Evolutionary conservation across 2,329 filamentous ascomycete species (phyloP).

Genomic region (Simplicillium sp.): DNA sequence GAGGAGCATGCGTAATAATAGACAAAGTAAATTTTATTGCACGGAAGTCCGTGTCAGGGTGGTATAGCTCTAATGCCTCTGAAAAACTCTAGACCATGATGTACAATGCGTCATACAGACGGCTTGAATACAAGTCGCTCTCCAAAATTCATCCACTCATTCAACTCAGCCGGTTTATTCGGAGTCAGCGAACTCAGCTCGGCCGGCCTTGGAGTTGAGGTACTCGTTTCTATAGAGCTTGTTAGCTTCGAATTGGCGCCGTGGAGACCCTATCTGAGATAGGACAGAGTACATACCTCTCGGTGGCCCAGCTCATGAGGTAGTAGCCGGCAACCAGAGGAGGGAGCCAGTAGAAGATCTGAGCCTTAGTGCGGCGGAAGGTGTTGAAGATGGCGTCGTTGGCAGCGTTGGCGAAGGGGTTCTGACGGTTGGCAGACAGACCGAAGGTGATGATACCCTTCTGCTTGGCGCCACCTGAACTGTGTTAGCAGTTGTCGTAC

Average conservation of each 20-base stretch:
- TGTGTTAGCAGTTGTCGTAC: constrained; percentile 9
- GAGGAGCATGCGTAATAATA: not conserved
- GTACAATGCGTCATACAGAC: constrained; percentile 25
- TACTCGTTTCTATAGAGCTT: constrained; percentile 57
- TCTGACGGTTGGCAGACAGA: constrained; percentile 80
- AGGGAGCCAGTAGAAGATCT: constrained; percentile 83
- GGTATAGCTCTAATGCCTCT: constrained; percentile 25
- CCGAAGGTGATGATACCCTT: constrained; percentile 62
- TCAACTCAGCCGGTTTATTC: constrained; percentile 30
- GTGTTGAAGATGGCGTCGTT: constrained; percentile 91
- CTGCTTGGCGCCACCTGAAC: constrained; percentile 46
- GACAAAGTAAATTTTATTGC: constrained; percentile 9
- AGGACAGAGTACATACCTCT: constrained; percentile 54
- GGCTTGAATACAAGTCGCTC: constrained; percentile 16
- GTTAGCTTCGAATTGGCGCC: constrained; percentile 8
- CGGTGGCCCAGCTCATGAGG: constrained; percentile 80
- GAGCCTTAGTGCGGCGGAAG: constrained; percentile 74
- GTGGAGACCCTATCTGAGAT: not conserved
- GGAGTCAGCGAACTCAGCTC: constrained; percentile 37
- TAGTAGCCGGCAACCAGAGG: constrained; percentile 72
- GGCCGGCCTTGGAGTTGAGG: constrained; percentile 70
- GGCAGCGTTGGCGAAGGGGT: constrained; percentile 67
- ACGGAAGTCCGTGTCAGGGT: not conserved
- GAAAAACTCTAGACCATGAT: constrained; percentile 29
- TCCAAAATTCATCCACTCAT: constrained; percentile 1